phyloP scores from a whole-genome alignment of 2,329 filamentous ascomycete species.

The Xylariales sp. region DNA sequence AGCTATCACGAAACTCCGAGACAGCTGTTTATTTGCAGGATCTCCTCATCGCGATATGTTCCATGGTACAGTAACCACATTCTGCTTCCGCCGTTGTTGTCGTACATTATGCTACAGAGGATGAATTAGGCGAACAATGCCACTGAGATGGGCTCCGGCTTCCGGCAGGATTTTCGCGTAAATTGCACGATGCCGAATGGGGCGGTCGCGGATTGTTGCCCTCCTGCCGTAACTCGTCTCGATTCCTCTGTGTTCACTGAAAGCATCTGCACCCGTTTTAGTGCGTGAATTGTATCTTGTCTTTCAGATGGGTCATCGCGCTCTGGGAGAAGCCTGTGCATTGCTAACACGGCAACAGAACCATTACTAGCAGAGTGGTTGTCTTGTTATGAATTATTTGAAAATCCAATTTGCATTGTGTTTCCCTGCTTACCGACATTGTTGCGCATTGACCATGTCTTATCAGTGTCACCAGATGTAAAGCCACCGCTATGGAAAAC shows the following conservation, averaged over 20 bases:
- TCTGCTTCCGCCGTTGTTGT: not conserved
- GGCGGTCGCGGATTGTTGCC: not conserved
- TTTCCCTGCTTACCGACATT: constrained; percentile 1
- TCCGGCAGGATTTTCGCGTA: not conserved
- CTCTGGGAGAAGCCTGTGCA: constrained; percentile 1
- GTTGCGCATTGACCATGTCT: constrained; percentile 2
- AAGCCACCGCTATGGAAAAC: not conserved
- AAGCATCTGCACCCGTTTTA: constrained; percentile 1
- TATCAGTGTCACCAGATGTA: constrained; percentile 3
- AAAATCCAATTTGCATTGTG: not conserved
- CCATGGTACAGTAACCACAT: constrained; percentile 1
- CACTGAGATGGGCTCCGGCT: not conserved
- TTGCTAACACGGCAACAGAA: not conserved
- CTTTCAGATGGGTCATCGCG: constrained; percentile 1
- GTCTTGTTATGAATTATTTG: not conserved
- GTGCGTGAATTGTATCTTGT: not conserved
- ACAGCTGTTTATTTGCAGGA: not conserved
- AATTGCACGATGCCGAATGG: constrained; percentile 1
- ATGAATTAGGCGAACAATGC: not conserved
- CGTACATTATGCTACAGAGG: constrained; percentile 1
- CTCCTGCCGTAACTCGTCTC: not conserved
- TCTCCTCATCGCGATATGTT: not conserved
- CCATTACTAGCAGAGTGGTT: constrained; percentile 3
- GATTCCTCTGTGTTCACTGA: not conserved
- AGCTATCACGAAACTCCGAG: not conserved